These are phyloP conservation scores for Arachnomyces sp. DNA, from an alignment of 2,329 filamentous ascomycete genomes.

Conservation along the genomic window DNA sequence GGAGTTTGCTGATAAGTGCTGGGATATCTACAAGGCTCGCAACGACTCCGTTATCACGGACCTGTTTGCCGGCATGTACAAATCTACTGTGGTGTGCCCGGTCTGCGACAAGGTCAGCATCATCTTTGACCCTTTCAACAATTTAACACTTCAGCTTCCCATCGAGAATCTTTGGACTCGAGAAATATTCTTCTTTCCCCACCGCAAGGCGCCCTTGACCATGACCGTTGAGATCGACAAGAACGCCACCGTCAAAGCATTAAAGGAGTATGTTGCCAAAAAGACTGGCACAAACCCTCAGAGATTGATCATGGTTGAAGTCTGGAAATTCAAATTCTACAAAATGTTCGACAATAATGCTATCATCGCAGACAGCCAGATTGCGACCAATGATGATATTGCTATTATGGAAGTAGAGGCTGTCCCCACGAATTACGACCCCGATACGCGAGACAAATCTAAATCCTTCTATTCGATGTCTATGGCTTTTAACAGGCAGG, in stretches of 20 bases:
- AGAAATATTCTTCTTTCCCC: constrained; percentile 66
- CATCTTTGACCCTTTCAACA: constrained; percentile 96
- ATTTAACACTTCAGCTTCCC: constrained; percentile 81
- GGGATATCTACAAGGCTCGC: constrained; percentile 81
- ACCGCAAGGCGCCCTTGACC: constrained; percentile 60
- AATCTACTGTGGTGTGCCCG: constrained; percentile 90
- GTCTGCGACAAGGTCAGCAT: constrained; percentile 92
- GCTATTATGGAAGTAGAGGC: constrained; percentile 71
- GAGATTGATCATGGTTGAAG: constrained; percentile 70
- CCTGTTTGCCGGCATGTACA: constrained; percentile 95
- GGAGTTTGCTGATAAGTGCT: constrained; percentile 78
- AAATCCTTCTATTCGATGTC: constrained; percentile 21
- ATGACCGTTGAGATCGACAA: constrained; percentile 70
- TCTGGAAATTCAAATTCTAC: constrained; percentile 78
- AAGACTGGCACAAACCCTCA: constrained; percentile 43
- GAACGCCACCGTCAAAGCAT: constrained; percentile 50
- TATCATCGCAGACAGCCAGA: constrained; percentile 60
- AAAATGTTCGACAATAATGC: constrained; percentile 68
- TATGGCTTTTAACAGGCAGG: constrained; percentile 23
- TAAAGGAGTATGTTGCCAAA: constrained; percentile 46
- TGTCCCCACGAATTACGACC: constrained; percentile 67
- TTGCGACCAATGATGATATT: constrained; percentile 54
- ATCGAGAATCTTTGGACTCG: constrained; percentile 75
- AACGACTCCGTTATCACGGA: constrained; percentile 95
- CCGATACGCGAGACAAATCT: constrained; percentile 42